Evolutionary conservation across 1,139 yeast genomes (phyloP), one percentile per base, ranked within the genome.

Genomic region (Meyerozyma guilliermondii): DNA sequence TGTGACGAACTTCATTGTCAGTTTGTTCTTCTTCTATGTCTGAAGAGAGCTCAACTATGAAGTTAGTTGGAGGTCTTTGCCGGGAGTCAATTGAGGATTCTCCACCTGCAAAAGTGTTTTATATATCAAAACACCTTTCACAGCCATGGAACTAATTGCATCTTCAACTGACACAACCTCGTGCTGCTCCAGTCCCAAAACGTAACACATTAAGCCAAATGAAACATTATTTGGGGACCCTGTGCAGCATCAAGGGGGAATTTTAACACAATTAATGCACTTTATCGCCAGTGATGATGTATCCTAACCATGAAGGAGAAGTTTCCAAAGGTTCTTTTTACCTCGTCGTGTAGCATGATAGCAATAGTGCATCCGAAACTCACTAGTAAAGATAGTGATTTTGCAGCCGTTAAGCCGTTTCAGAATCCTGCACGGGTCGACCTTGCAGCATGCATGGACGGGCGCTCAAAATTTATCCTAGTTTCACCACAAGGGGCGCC

Each of bases 371-470:
- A 31, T 31, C 20, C 35, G 5, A 13, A 16, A 10, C 11, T 16
- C 20, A n/a, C 8, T 16, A 31, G 5, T 17, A 11, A n/a, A 13
- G 7, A 14, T n/a, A 3, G 35, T 7, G 10, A 13, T n/a, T 27
- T 27, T 27, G 30, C 30, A 27, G 30, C 30, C 30, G 14, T n/a
- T 27, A 27, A n/a, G 30, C 10, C 17, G 35, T 31, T 31, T 31
- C 35, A 31, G n/a, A 13, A 16, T 31, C 35, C 35, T 31, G 35
- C 35, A 31, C 14, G 35, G 35, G n/a, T 13, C 16, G 18, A 31
- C 35, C 35, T 6, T 31, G 35, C 35, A 31, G 17, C 16, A 13
- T 31, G 35, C 35, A 31, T n/a, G 16, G 14, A 10, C 7, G 6
- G 5, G 20, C 20, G 20, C 18, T 11, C 20, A 11, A n/a, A 31